A percentile compares a stretch with the other conserved stretches of the same genome.
Conservation (phyloP, 768 basidiomycete genomes). For the Termitomyces sp. region DNA sequence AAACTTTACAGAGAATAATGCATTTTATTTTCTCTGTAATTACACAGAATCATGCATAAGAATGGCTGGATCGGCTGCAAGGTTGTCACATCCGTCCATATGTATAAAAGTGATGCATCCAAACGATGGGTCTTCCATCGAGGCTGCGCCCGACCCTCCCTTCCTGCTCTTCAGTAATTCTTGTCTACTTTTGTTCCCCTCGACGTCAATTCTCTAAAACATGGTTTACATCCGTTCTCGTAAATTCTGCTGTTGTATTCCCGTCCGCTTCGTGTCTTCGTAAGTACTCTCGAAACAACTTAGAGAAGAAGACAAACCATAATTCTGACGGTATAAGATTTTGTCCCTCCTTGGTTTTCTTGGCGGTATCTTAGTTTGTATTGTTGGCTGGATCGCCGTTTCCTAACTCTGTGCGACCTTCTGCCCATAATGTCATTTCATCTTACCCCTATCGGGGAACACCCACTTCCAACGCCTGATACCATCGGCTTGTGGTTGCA, state of each 20-base stretch:
- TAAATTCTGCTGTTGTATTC: conserved; percentile 62
- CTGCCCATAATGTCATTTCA: not conserved
- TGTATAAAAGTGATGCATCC: conserved; percentile 4
- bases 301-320: not conserved
- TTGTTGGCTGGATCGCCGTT: conserved; percentile 43
- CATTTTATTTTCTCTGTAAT: too few relatives aligned
- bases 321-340: conserved; percentile 20
- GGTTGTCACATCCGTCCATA: conserved; percentile 6
- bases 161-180: conserved; percentile 15
- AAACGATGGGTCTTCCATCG: conserved; percentile 16
- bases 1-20: too few relatives aligned
- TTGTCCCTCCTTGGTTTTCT: conserved; percentile 38
- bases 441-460: conserved; percentile 16
- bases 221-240: conserved; percentile 50
- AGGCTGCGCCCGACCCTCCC: conserved; percentile 34
- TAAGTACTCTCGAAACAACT: conserved; percentile 19
- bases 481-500: conserved; percentile 42
- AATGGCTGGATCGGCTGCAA: too few relatives aligned
- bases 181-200: conserved; percentile 9
- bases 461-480: conserved; percentile 31
- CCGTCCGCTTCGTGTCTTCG: conserved; percentile 59
- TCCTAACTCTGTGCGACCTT: conserved; percentile 34
- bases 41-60: too few relatives aligned
- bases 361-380: conserved; percentile 39
- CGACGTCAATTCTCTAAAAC: conserved; percentile 21